Base-by-base conservation (phyloP, 306 rosid genomes). In the Alnus glutinosa region DNA sequence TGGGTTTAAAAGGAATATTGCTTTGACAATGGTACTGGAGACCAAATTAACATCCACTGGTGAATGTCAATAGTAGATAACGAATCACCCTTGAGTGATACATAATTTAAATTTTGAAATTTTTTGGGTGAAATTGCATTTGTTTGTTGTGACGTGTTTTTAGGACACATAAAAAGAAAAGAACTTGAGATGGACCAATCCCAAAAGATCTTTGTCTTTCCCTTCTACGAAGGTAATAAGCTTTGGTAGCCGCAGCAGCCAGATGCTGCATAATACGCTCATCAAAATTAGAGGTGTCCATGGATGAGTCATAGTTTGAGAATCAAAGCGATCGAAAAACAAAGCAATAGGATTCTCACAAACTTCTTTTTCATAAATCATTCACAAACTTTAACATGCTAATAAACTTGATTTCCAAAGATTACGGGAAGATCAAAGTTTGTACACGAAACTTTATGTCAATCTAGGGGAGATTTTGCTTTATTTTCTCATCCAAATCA, bases 221-320 rank as follows among this genome's bases (percentile, higher is more conserved):
- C 85, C 88, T 86, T 85, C 90, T 84, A 30, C 70, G 85, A 77
- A 81, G 42, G 74, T 81, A 78, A 73, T 70, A 92, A 70, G 88
- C 87, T 87, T 92, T 90, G 78, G 81, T 86, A 11, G 90, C 80
- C 47, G 89, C 91, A 50, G 89, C 90, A 81, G 86, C 87, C 81
- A 92, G 88, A 87, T 85, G 95, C 80, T 83, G 94, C 94, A 90
- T 91, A 62, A 89, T 84, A 55, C 82, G 88, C 64, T 89, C 98
- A 28, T 92, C 91, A 77, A 86, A 74, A 84, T 86, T 90, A 72
- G 86, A 86, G 77, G 91, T 93, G 49, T 89, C 94, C 36, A 94
- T 85, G 78, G 89, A 87, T 50, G 78, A 81, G 37, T 89, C 98
- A 97, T 94, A 92, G 78, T 23, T 23, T 23, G 28, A 23, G 28